A percentile compares a stretch with the other conserved stretches of the same genome.
Conservation (phyloP, 2,329 filamentous ascomycete genomes). For the Beauveria bassiana region DNA sequence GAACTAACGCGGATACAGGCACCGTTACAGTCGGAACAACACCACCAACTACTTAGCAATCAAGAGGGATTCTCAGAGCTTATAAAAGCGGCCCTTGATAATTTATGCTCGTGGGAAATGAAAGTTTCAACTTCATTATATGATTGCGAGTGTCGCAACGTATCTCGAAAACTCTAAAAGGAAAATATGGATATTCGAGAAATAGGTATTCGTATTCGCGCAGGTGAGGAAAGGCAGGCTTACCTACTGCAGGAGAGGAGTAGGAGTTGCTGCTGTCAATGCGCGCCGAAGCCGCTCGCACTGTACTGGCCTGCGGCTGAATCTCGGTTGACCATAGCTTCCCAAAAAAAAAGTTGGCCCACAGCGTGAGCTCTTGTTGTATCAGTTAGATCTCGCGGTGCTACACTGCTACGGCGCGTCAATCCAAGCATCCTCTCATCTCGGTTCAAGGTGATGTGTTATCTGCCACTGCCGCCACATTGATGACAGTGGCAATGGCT, state of each 20-base stretch:
- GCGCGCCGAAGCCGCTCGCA: constrained; percentile 4
- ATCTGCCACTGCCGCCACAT: constrained; percentile 31
- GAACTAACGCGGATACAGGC: not conserved
- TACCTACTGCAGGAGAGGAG: too few relatives aligned
- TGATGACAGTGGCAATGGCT: constrained; percentile 59
- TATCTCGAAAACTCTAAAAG: too few relatives aligned
- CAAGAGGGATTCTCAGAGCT: not conserved
- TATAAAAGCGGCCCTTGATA: too few relatives aligned
- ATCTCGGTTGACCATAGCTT: constrained; percentile 8
- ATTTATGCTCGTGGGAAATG: too few relatives aligned
- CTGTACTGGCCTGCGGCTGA: constrained; percentile 3
- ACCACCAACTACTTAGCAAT: not conserved
- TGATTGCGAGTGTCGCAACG: too few relatives aligned
- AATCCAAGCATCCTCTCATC: constrained; percentile 19
- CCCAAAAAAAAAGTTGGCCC: constrained; percentile 9
- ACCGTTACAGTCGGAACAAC: not conserved
- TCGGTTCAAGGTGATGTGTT: constrained; percentile 29
- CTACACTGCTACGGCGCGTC: constrained; percentile 21
- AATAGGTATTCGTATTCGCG: too few relatives aligned
- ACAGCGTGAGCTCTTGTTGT: constrained; percentile 6
- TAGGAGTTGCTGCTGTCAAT: not conserved
- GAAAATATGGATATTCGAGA: too few relatives aligned
- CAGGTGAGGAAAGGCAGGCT: too few relatives aligned
- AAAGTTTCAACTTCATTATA: too few relatives aligned
- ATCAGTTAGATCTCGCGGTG: constrained; percentile 2